These are phyloP conservation scores for Bipolaris oryzae DNA, from an alignment of 2,329 filamentous ascomycete species.

Conservation along the genomic window DNA sequence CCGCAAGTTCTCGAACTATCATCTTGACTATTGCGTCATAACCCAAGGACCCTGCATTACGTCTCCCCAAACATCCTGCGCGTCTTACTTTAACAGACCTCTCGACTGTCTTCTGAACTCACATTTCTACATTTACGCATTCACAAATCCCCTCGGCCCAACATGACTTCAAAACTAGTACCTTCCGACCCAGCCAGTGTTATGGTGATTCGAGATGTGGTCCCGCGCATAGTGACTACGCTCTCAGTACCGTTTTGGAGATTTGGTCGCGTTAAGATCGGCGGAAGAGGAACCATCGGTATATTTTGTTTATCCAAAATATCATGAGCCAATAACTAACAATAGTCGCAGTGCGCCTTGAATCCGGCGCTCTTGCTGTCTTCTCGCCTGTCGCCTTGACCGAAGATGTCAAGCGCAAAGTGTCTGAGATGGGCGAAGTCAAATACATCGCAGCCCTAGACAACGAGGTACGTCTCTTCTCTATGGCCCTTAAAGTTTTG, in stretches of 20 bases:
- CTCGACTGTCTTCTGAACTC: background rate
- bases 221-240: constrained; percentile 73
- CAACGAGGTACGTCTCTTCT: constrained; percentile 60
- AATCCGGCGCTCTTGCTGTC: constrained; percentile 78
- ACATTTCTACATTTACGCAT: background rate
- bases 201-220: constrained; percentile 88
- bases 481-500: background rate
- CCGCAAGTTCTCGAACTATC: constrained; percentile 3
- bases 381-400: constrained; percentile 93
- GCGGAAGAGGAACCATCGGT: constrained; percentile 87
- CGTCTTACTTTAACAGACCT: constrained; percentile 1
- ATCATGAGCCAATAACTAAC: constrained; percentile 15
- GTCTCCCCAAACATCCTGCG: constrained; percentile 23
- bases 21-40: constrained; percentile 34
- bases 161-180: constrained; percentile 49
- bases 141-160: constrained; percentile 10
- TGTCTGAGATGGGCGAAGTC: constrained; percentile 67
- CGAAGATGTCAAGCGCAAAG: constrained; percentile 69
- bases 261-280: constrained; percentile 79
- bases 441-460: constrained; percentile 88
- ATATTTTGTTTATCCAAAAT: constrained; percentile 31
- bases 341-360: constrained; percentile 69
- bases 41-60: constrained; percentile 23
- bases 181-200: constrained; percentile 74
- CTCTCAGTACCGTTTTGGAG: constrained; percentile 84